Base-by-base conservation (phyloP, 345 rosid species). In the Lumnitzera littorea region DNA sequence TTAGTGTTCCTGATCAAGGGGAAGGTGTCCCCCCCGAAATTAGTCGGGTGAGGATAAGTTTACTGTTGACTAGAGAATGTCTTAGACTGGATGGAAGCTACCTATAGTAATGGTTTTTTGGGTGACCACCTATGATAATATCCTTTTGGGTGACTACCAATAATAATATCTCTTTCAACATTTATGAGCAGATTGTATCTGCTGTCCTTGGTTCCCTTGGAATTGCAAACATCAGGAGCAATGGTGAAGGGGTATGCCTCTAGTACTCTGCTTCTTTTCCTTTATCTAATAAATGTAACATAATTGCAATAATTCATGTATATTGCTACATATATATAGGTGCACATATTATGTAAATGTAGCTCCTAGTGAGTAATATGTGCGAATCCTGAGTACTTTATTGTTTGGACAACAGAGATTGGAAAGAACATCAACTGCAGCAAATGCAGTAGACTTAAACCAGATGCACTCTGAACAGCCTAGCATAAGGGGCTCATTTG, bases 131-230 rank as follows among this genome's bases (percentile, higher is more conserved):
- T 20, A 20, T 20, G 20, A 20, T 20, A 20, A 20, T 20, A 20
- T 20, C 20, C 20, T 20, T 20, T 20, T 20, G 20, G 20, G 20
- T 20, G 20, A 20, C 53, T 46, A 24, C 15, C 49, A 48, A 46
- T 24, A 23, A 49, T 51, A 43, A 59, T 29, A 15, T 53, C 23
- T 57, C 53, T 57, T 58, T 25, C 43, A 8, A 24, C 24, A 43
- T 62, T 70, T 70, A 53, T 67, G 68, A 23, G 50, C 84, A 87
- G 95, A 80, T 87, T 55, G 88, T 84, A 43, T 80, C 91, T 53
- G 86, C 95, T 48, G 80, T 87, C 66, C 90, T 87, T 48, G 90
- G 91, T 60, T 84, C 91, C 57, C 75, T 87, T 47, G 91, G 91
- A 72, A 52, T 82, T 31, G 29, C 88, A 50, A 82, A 76, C 71